Evolutionary conservation across 208 protist species (phyloP).

Genomic region (Perkinsela sp.): DNA sequence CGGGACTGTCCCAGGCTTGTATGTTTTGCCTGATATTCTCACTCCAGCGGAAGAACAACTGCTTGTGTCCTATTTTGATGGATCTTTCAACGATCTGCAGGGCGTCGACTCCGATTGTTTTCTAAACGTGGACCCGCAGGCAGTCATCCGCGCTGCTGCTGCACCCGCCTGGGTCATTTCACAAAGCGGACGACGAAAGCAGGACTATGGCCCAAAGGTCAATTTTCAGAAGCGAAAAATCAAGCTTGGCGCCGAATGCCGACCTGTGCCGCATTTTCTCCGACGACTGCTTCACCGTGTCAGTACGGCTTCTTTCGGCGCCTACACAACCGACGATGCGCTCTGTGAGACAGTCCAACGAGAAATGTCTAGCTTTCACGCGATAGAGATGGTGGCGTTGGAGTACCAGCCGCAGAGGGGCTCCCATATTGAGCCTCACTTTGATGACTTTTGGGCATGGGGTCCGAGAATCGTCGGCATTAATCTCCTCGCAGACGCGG

Average conservation of each 20-base stretch:
- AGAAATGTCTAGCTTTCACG: neutral
- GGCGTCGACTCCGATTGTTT: neutral
- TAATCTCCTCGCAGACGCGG: slow-evolving; percentile 24
- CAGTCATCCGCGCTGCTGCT: neutral
- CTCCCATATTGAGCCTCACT: slow-evolving; percentile 50
- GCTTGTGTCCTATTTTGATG: slow-evolving; percentile 22
- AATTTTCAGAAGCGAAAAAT: slow-evolving; percentile 63
- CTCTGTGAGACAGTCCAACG: slow-evolving; percentile 3
- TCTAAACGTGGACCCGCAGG: neutral
- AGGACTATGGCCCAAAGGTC: slow-evolving; percentile 36
- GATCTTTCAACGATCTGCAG: slow-evolving; percentile 4
- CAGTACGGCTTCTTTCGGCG: slow-evolving; percentile 4
- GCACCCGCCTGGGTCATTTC: slow-evolving; percentile 34
- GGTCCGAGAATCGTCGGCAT: slow-evolving; percentile 34
- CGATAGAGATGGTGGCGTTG: slow-evolving; percentile 29
- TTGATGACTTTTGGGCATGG: slow-evolving; percentile 69
- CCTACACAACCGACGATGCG: slow-evolving; percentile 8
- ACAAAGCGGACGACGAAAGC: slow-evolving; percentile 47
- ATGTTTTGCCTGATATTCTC: slow-evolving; percentile 14
- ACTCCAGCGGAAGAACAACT: slow-evolving; percentile 13
- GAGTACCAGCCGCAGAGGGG: slow-evolving; percentile 20
- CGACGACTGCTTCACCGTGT: slow-evolving; percentile 5
- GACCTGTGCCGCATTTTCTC: slow-evolving; percentile 19
- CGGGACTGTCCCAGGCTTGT: slow-evolving; percentile 8
- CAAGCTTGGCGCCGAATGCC: slow-evolving; percentile 10